A percentile compares a stretch with the other conserved stretches of the same genome.
These are phyloP conservation scores for Xylaria acuta DNA, from an alignment of 495 filamentous ascomycete genomes.

Conservation along the genomic window DNA sequence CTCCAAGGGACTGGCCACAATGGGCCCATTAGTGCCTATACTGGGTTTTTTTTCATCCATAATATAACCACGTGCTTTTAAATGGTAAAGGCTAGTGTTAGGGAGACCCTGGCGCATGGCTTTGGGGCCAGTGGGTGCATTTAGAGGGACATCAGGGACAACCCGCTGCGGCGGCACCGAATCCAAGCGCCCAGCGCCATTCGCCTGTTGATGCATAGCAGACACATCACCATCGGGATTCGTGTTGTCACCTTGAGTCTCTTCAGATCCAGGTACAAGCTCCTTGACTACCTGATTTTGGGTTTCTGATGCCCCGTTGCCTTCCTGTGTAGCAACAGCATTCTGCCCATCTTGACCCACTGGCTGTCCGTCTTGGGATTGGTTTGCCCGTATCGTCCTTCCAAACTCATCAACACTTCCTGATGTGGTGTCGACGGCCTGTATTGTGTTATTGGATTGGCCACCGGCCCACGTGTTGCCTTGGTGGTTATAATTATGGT, in stretches of 20 bases:
- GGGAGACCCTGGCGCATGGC: conserved; percentile 88
- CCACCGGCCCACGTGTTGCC: conserved; percentile 35
- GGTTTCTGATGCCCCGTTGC: conserved; percentile 28
- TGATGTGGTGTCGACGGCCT: conserved; percentile 40
- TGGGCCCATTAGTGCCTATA: conserved; percentile 42
- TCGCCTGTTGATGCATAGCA: conserved; percentile 31
- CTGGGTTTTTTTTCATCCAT: conserved; percentile 46
- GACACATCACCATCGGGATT: conserved; percentile 42
- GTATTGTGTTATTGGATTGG: conserved; percentile 21
- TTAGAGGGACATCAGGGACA: conserved; percentile 57
- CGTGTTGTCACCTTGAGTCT: conserved; percentile 33
- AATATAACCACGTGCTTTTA: conserved; percentile 57
- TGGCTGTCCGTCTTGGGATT: conserved; percentile 30
- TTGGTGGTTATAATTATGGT: conserved; percentile 41
- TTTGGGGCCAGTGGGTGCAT: conserved; percentile 89
- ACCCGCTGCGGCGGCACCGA: conserved; percentile 30
- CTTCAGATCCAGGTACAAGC: conserved; percentile 30
- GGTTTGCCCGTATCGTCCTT: conserved; percentile 47
- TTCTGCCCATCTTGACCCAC: conserved; percentile 34
- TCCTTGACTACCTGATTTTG: conserved; percentile 34
- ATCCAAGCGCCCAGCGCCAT: conserved; percentile 13
- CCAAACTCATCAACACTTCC: conserved; percentile 62
- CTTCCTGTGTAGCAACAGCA: conserved; percentile 30
- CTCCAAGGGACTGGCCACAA: conserved; percentile 41
- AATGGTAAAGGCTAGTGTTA: conserved; percentile 69